A percentile compares a stretch with the other conserved stretches of the same genome.
Conservation (phyloP, 1,284 basidiomycete genomes). For the Ceratobasidium sp. region DNA sequence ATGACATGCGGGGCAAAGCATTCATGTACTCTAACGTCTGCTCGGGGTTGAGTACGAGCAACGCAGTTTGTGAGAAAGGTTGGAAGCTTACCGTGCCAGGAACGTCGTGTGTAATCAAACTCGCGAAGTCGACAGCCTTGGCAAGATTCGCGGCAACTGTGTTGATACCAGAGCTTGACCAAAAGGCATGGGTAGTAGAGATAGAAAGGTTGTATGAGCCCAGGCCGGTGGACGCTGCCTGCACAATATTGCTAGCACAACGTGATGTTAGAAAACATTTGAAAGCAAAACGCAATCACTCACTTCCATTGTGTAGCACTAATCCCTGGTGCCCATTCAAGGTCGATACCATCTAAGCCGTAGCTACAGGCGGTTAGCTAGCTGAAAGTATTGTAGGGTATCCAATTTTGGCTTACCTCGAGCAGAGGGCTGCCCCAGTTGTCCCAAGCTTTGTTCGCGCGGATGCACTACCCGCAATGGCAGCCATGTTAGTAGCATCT, state of each 20-base stretch:
- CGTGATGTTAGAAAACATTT: background rate
- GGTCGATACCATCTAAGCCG: conserved; percentile 34
- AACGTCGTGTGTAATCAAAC: conserved; percentile 37
- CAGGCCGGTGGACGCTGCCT: conserved; percentile 18
- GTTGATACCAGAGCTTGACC: conserved; percentile 45
- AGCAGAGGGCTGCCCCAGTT: conserved; percentile 32
- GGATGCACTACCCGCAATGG: conserved; percentile 28
- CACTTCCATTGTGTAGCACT: conserved; percentile 43
- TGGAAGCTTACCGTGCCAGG: conserved; percentile 36
- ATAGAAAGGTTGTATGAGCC: conserved; percentile 30
- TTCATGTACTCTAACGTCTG: conserved; percentile 41
- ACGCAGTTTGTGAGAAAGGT: background rate
- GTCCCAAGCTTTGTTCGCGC: conserved; percentile 46
- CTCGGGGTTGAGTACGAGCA: background rate
- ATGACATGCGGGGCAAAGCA: conserved; percentile 24
- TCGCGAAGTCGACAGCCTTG: conserved; percentile 31
- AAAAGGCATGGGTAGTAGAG: conserved; percentile 38
- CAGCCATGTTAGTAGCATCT: conserved; percentile 31
- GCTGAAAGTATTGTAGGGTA: background rate
- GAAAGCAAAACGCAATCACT: background rate
- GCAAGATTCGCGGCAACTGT: conserved; percentile 38
- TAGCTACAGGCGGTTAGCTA: conserved; percentile 2
- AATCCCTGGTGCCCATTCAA: conserved; percentile 42
- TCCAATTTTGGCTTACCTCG: conserved; percentile 13
- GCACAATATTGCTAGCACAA: conserved; percentile 21